Evolutionary conservation across 768 basidiomycete genomes (phyloP).

Genomic region (Boletus subparvulus): DNA sequence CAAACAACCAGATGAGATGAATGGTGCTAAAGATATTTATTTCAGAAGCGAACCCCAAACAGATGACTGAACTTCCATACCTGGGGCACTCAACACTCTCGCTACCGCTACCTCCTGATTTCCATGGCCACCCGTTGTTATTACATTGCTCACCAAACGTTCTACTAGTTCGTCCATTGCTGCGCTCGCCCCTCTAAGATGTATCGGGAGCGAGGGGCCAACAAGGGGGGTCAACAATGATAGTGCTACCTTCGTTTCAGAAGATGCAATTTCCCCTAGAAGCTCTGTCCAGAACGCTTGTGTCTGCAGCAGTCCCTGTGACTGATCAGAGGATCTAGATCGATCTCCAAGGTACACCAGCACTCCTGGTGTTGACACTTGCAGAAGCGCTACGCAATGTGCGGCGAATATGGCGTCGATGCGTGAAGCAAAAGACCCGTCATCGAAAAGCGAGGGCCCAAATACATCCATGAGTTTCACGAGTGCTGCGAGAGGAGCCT

Average conservation of each 20-base stretch:
- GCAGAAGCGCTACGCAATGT: slow-evolving; percentile 42
- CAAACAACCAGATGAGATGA: slow-evolving; percentile 23
- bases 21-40: slow-evolving; percentile 12
- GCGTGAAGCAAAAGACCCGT: slow-evolving; percentile 39
- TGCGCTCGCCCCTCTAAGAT: slow-evolving; percentile 43
- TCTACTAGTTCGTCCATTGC: slow-evolving; percentile 48
- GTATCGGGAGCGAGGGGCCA: slow-evolving; percentile 39
- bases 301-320: slow-evolving; percentile 7
- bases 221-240: slow-evolving; percentile 44
- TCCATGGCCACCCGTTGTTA: not conserved
- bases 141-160: slow-evolving; percentile 9
- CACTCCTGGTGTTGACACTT: slow-evolving; percentile 43
- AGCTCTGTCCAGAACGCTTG: slow-evolving; percentile 32
- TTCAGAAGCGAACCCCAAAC: not conserved
- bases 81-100: slow-evolving; percentile 18
- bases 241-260: slow-evolving; percentile 31
- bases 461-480: slow-evolving; percentile 52
- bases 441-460: slow-evolving; percentile 48
- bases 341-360: slow-evolving; percentile 48
- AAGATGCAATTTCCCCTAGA: slow-evolving; percentile 41
- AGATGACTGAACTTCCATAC: slow-evolving; percentile 5
- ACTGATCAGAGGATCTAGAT: slow-evolving; percentile 5
- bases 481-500: slow-evolving; percentile 28
- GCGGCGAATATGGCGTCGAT: slow-evolving; percentile 45
- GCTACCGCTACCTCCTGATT: not conserved